phyloP scores from a whole-genome alignment of 306 rosid species.

The Rosa lucieae region DNA sequence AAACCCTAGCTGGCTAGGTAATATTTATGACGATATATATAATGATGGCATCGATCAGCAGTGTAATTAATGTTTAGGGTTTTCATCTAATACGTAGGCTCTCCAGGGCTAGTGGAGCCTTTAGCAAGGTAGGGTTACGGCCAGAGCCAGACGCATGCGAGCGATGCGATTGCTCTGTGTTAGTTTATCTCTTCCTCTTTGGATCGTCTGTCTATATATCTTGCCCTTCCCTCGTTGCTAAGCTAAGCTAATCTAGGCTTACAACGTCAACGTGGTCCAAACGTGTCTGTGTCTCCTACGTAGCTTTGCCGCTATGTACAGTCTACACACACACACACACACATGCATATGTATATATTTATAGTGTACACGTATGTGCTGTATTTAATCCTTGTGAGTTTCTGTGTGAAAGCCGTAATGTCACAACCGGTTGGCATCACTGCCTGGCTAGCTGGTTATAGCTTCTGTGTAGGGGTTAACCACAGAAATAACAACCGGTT shows the following conservation, averaged over 20 bases:
- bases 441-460: background rate
- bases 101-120: slow-evolving; percentile 13
- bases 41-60: background rate
- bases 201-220: background rate
- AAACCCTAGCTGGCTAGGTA: background rate
- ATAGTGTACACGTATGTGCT: background rate
- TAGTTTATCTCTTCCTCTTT: background rate
- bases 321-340: background rate
- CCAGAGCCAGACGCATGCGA: slow-evolving; percentile 14
- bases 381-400: slow-evolving; percentile 7
- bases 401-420: slow-evolving; percentile 6
- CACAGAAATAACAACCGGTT: background rate
- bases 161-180: background rate
- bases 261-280: slow-evolving; percentile 11
- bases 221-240: background rate
- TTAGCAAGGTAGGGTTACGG: background rate
- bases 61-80: background rate
- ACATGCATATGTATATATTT: too few relatives aligned
- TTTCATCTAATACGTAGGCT: background rate
- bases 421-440: background rate
- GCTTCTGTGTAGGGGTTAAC: background rate
- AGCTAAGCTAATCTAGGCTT: background rate
- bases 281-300: background rate
- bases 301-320: slow-evolving; percentile 5
- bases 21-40: background rate